Evolutionary conservation across 176 grass and related monocot species (phyloP).

Genomic region (Paspalum vaginatum): DNA sequence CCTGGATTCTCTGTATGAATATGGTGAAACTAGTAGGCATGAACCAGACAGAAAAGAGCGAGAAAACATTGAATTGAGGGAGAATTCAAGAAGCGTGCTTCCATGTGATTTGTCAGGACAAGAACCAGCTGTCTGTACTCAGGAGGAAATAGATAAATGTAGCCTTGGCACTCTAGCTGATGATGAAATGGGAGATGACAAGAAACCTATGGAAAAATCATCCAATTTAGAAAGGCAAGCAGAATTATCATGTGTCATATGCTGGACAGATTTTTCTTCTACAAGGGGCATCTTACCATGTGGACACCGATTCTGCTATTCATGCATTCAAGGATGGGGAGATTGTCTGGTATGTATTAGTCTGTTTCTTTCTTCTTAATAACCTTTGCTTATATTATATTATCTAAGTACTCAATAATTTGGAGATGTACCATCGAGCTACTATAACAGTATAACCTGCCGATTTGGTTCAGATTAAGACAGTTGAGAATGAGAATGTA

Average conservation of each 20-base stretch:
- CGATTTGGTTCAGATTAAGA: background rate
- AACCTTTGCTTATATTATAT: background rate
- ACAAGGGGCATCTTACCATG: slow-evolving; percentile 88
- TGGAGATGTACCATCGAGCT: slow-evolving; percentile 1
- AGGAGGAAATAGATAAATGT: slow-evolving; percentile 40
- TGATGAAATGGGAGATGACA: slow-evolving; percentile 32
- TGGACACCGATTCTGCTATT: slow-evolving; percentile 92
- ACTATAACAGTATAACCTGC: background rate
- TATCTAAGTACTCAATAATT: background rate
- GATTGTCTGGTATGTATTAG: slow-evolving; percentile 64
- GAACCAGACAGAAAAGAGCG: slow-evolving; percentile 38
- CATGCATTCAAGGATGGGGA: slow-evolving; percentile 88
- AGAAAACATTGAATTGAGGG: slow-evolving; percentile 1
- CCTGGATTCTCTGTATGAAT: slow-evolving; percentile 14
- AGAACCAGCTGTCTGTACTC: slow-evolving; percentile 46
- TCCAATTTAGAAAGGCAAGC: slow-evolving; percentile 41
- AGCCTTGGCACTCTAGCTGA: slow-evolving; percentile 37
- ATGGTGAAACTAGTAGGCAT: slow-evolving; percentile 44
- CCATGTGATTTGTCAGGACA: slow-evolving; percentile 30
- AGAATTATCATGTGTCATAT: slow-evolving; percentile 89
- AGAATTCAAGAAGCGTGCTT: slow-evolving; percentile 19
- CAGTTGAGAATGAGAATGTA: background rate
- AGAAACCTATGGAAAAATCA: slow-evolving; percentile 26
- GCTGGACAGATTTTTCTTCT: slow-evolving; percentile 87
- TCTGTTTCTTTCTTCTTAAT: slow-evolving; percentile 14